Evolutionary conservation across 2,329 filamentous ascomycete genomes (phyloP).

Genomic region (Colletotrichum gigasporum): DNA sequence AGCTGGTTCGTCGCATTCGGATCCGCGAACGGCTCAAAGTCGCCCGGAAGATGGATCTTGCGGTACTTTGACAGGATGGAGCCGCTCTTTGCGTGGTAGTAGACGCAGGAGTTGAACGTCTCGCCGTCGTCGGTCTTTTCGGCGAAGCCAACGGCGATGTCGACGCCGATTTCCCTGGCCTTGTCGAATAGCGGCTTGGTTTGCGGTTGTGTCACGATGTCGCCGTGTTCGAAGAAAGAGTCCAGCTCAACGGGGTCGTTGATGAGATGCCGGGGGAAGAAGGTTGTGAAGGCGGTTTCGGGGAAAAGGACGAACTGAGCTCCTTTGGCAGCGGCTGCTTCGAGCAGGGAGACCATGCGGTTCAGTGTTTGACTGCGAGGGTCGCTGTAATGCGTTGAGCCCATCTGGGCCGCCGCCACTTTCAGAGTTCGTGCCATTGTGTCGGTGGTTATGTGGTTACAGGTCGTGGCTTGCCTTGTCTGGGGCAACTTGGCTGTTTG

Average conservation of each 20-base stretch:
- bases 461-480: too few relatives aligned
- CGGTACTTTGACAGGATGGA: conserved; percentile 60
- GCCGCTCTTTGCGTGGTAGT: conserved; percentile 55
- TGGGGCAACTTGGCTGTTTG: not conserved
- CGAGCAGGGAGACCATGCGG: conserved; percentile 59
- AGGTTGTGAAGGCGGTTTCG: conserved; percentile 64
- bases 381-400: conserved; percentile 49
- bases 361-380: conserved; percentile 50
- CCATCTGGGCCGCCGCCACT: conserved; percentile 65
- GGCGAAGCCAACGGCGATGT: conserved; percentile 62
- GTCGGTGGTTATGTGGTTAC: not conserved
- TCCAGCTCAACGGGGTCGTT: conserved; percentile 53
- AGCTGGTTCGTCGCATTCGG: conserved; percentile 61
- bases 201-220: conserved; percentile 50
- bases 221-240: conserved; percentile 59
- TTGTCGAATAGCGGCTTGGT: conserved; percentile 58
- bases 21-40: conserved; percentile 58
- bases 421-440: conserved; percentile 1
- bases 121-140: conserved; percentile 53
- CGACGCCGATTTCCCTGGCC: conserved; percentile 56
- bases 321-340: conserved; percentile 51
- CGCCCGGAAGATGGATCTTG: conserved; percentile 64
- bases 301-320: conserved; percentile 63
- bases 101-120: conserved; percentile 59
- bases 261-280: conserved; percentile 63